Base-by-base conservation (phyloP, 345 rosid genomes). In the Turnera subulata region DNA sequence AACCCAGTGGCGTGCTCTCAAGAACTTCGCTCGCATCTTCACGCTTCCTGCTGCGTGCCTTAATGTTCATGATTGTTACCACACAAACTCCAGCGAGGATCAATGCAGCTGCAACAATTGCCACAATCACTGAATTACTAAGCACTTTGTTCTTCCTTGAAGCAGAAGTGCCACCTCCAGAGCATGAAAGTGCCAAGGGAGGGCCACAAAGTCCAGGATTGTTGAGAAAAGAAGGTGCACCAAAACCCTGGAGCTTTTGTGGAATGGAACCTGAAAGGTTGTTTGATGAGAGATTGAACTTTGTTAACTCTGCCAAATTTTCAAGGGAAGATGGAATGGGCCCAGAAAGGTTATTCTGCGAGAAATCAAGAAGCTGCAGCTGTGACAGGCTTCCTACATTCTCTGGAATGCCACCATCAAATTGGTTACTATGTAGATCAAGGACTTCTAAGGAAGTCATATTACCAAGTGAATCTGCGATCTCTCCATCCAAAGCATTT, bases 21-120 rank as follows among this genome's bases (percentile, higher is more conserved):
- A 81, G 70, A 58, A 81, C 76, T 51, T 76, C 54, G 8, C 80
- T 65, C 33, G 50, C 84, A 19, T 73, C 78, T 48, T 75, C 82
- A 7, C 65, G 73, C 59, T 67, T 77, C 64, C 71, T 79, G 62
- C 78, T 69, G 29, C 80, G 88, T 62, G 96, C 80, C 76, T 76
- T 76, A 59, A 84, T 78, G 81, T 93, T 93, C 91, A 89, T 84
- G 72, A 83, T 72, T 53, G 81, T 77, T 44, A 89, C 84, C 60
- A 85, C 56, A 61, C 91, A 93, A 63, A 87, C 94, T 40, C 99
- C 97, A 2, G 78, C 50, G 52, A 93, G 78, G 78, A 93, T 93
- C 77, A 82, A 55, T 44, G 94, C 89, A 20, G 94, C 91, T 0
- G 97, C 97, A 20, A 82, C 72, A 57, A 93, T 93, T n/a, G 83